Evolutionary conservation across 768 basidiomycete species (phyloP).

Genomic region (Dentipellis sp.): DNA sequence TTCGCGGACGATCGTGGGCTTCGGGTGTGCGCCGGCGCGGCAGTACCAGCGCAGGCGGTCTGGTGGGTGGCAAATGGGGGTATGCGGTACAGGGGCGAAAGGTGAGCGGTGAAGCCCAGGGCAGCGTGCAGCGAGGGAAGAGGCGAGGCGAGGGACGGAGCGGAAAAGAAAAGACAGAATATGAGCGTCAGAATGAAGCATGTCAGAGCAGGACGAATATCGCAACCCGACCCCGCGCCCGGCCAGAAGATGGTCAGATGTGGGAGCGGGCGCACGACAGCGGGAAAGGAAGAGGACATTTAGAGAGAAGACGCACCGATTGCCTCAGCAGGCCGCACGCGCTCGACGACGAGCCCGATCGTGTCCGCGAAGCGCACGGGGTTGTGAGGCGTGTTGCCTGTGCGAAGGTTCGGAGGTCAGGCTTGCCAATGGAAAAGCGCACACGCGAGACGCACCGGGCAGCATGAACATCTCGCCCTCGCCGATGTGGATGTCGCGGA

Average conservation of each 20-base stretch:
- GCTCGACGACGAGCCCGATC: conserved; percentile 86
- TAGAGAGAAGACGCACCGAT: conserved; percentile 43
- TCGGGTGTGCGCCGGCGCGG: conserved; percentile 44
- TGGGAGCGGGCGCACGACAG: too few species aligned
- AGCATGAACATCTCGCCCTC: conserved; percentile 97
- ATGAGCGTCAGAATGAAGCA: background rate
- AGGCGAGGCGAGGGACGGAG: too few species aligned
- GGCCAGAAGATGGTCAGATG: too few species aligned
- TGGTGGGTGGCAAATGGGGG: conserved; percentile 21
- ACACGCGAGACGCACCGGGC: conserved; percentile 48
- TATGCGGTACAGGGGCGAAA: too few species aligned
- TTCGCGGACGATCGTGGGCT: conserved; percentile 73
- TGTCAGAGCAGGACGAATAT: background rate
- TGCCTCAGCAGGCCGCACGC: conserved; percentile 65
- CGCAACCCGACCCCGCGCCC: background rate
- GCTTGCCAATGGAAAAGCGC: background rate
- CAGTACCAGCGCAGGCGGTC: conserved; percentile 95
- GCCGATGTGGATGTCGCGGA: conserved; percentile 80
- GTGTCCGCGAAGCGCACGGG: conserved; percentile 88
- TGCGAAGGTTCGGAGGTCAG: background rate
- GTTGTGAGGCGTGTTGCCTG: conserved; percentile 95
- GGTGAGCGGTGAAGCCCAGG: too few species aligned
- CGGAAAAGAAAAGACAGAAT: too few species aligned
- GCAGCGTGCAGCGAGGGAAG: too few species aligned
- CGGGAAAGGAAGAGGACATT: too few species aligned